phyloP scores from a whole-genome alignment of 352 stramenopile genomes.

The Phytophthora citrophthora region DNA sequence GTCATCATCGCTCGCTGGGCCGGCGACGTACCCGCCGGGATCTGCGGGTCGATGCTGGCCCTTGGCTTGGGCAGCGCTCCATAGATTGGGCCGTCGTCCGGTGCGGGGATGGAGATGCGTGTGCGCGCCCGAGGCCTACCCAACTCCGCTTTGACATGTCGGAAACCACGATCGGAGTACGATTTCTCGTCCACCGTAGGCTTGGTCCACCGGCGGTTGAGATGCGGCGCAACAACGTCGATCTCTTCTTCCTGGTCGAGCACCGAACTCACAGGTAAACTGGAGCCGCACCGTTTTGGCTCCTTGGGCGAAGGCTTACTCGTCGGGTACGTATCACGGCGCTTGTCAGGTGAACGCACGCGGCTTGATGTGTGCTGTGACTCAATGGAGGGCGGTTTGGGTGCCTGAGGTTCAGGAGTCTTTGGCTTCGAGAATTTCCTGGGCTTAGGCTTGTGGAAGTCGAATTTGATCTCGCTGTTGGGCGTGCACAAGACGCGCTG shows the following conservation, averaged over 20 bases:
- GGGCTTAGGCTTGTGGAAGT: conserved; percentile 26
- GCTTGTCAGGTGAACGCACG: not conserved
- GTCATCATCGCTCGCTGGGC: conserved; percentile 30
- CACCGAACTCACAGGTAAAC: conserved; percentile 12
- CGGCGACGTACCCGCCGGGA: conserved; percentile 16
- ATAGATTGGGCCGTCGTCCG: conserved; percentile 7
- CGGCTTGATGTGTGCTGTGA: not conserved
- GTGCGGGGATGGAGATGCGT: conserved; percentile 19
- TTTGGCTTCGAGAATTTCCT: conserved; percentile 12
- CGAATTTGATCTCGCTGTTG: conserved; percentile 16
- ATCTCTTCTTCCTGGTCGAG: conserved; percentile 14
- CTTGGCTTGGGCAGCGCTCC: conserved; percentile 11
- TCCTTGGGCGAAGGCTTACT: not conserved
- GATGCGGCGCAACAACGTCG: conserved; percentile 3
- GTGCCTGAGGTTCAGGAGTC: not conserved
- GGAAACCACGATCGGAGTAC: conserved; percentile 13
- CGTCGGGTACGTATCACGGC: conserved; percentile 20
- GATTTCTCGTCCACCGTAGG: conserved; percentile 8
- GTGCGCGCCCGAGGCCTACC: conserved; percentile 16
- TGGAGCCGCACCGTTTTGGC: conserved; percentile 10
- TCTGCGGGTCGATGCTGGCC: conserved; percentile 3
- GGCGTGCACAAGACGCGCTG: conserved; percentile 25
- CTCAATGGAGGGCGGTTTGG: not conserved
- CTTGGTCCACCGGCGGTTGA: conserved; percentile 20
- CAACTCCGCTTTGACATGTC: not conserved